These are phyloP conservation scores for Ruellia speciosa DNA, from an alignment of 305 asterid genomes.

Conservation along the genomic window DNA sequence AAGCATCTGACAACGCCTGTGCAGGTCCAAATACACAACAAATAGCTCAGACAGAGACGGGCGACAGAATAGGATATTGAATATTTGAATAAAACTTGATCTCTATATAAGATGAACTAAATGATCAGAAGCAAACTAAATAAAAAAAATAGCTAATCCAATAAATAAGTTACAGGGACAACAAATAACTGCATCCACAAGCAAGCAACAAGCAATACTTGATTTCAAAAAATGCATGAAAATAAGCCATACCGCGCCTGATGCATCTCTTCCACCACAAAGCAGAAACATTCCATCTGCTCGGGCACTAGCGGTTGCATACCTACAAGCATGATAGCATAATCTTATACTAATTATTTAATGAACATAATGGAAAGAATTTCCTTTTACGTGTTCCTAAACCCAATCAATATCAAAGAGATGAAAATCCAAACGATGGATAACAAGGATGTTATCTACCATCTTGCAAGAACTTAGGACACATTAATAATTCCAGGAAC, in stretches of 20 bases:
- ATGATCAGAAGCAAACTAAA: no score
- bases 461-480: conserved; percentile 4
- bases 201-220: background rate
- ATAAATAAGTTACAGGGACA: no score
- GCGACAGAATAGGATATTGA: no score
- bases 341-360: conserved; percentile 3
- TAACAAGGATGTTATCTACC: conserved; percentile 11
- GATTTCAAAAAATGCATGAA: conserved; percentile 5
- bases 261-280: conserved; percentile 97
- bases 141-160: no score
- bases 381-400: conserved; percentile 1
- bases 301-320: conserved; percentile 98
- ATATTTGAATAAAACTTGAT: no score
- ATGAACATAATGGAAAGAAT: conserved; percentile 4
- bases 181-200: no score
- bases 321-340: conserved; percentile 46
- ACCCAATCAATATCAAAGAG: conserved; percentile 16
- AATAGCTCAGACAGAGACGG: conserved; percentile 17
- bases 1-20: conserved; percentile 96
- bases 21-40: conserved; percentile 24
- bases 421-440: background rate
- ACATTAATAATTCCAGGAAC: conserved; percentile 10
- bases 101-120: no score
- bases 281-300: conserved; percentile 99
- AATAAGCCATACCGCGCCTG: conserved; percentile 64